Evolutionary conservation across 805 yeast genomes (phyloP), one percentile per base, ranked within the genome.

Genomic region (Blastobotrys chiropterorum): DNA sequence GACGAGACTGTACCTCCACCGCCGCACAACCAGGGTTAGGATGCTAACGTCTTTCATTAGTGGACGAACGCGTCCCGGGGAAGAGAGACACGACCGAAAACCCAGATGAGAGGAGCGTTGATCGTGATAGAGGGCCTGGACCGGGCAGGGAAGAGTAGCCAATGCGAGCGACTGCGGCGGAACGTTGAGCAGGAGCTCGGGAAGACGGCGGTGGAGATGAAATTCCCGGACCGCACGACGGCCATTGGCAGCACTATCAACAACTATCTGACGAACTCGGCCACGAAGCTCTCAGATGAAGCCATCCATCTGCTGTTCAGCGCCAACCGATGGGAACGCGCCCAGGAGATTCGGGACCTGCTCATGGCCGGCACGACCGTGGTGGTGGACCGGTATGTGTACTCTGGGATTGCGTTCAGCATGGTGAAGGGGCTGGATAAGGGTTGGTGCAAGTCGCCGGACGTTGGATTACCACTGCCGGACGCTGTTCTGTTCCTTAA

Each of bases 251-350:
- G 75, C 53, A 69, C 90, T 58, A 90, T 94, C 61, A 80, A 94
- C 67, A 66, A 73, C 50, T 94, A 90, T 64, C 72, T 94, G 22
- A 75, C 79, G 0, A 54, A 56, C 21, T 41, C 56, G 14, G 50
- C 56, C 1, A 76, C 81, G 56, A 68, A 71, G 19, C 65, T 90
- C 16, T 78, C 82, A 15, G 96, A 90, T 62, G 83, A 89, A 65
- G 74, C 96, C 0, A 84, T 90, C 3, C 99, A 94, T 67, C 72
- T 94, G 20, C 70, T 94, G 34, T 94, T 94, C 66, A 81, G 90
- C 58, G 97, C 98, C 1, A 94, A 94, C 62, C 72, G 99, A 56
- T 94, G 99, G 99, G 99, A 94, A 65, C 60, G 80, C 19, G 77
- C 75, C 1, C 67, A 71, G 1, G 64, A 67, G 2, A 80, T 94